Percentiles rank a stretch among this genome's conserved stretches.
Evolutionary conservation across 2,329 filamentous ascomycete species (phyloP).

Genomic region (Calonectria henricotiae): DNA sequence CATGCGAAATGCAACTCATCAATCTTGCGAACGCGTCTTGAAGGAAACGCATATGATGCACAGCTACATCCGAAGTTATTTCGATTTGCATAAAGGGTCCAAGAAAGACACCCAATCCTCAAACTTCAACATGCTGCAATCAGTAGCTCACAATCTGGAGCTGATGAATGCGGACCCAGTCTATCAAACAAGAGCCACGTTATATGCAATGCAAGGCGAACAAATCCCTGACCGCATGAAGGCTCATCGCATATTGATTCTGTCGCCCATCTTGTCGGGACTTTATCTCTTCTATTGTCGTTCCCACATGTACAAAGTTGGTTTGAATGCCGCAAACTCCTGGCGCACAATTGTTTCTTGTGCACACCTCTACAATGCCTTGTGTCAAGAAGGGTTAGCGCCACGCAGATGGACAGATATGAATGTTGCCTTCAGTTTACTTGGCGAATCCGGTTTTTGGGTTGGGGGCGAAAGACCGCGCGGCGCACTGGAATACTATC

Average conservation of each 20-base stretch:
- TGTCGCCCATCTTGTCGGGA: conserved; percentile 60
- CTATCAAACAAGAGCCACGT: neutral
- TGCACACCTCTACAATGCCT: conserved; percentile 63
- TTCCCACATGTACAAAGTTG: conserved; percentile 52
- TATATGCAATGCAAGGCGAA: neutral
- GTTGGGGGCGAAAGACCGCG: conserved; percentile 57
- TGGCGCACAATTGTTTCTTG: conserved; percentile 60
- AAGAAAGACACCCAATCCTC: neutral
- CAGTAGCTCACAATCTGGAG: neutral
- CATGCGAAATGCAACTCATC: conserved; percentile 45
- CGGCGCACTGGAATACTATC: neutral
- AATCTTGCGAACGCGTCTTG: conserved; percentile 36
- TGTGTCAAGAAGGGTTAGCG: conserved; percentile 53
- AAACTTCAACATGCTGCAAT: no score
- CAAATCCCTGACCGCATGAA: neutral
- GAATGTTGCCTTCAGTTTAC: conserved; percentile 49
- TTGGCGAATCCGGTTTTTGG: conserved; percentile 53
- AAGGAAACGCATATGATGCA: conserved; percentile 11
- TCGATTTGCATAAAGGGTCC: neutral
- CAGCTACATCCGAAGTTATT: conserved; percentile 1
- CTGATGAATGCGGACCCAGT: neutral
- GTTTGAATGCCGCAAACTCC: conserved; percentile 56
- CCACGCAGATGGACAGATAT: conserved; percentile 60
- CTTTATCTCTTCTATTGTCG: conserved; percentile 59
- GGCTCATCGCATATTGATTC: conserved; percentile 54